A percentile compares a stretch with the other conserved stretches of the same genome.
Evolutionary conservation across 768 basidiomycete genomes (phyloP).

Genomic region (Leccinum aurantiacum): DNA sequence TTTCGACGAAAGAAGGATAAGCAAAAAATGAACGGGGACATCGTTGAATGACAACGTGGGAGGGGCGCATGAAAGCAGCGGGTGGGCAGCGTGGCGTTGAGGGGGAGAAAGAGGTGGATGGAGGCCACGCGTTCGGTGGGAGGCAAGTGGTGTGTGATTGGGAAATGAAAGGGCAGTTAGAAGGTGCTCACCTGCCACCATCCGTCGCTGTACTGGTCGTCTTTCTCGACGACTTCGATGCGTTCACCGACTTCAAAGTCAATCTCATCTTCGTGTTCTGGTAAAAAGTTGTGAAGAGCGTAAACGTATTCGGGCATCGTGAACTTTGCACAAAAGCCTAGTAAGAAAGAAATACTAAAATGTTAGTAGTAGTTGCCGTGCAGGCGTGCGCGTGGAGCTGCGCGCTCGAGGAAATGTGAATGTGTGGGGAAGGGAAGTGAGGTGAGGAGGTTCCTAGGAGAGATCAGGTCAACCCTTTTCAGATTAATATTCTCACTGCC

Average conservation of each 20-base stretch:
- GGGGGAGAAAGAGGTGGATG: neutral
- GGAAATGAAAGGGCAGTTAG: constrained; percentile 8
- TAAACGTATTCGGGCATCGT: constrained; percentile 83
- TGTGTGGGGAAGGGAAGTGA: neutral
- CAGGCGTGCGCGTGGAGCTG: no score
- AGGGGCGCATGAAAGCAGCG: constrained; percentile 7
- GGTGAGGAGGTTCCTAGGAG: neutral
- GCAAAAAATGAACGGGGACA: constrained; percentile 28
- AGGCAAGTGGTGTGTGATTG: constrained; percentile 6
- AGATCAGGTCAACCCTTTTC: neutral
- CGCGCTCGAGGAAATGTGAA: neutral
- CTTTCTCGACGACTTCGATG: constrained; percentile 89
- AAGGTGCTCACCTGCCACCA: constrained; percentile 78
- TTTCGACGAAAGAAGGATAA: constrained; percentile 34
- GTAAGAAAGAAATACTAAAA: neutral
- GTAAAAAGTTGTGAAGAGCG: constrained; percentile 82
- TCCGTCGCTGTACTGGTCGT: constrained; percentile 90
- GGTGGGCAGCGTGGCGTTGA: constrained; percentile 7
- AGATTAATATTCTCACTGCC: neutral
- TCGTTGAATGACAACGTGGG: constrained; percentile 22
- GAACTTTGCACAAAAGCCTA: neutral
- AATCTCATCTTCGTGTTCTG: constrained; percentile 95
- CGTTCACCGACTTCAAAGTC: constrained; percentile 80
- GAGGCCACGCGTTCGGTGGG: constrained; percentile 8
- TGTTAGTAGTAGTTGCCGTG: neutral